Base-by-base conservation (phyloP, 257 asterid species). In the Capsicum chinense region DNA sequence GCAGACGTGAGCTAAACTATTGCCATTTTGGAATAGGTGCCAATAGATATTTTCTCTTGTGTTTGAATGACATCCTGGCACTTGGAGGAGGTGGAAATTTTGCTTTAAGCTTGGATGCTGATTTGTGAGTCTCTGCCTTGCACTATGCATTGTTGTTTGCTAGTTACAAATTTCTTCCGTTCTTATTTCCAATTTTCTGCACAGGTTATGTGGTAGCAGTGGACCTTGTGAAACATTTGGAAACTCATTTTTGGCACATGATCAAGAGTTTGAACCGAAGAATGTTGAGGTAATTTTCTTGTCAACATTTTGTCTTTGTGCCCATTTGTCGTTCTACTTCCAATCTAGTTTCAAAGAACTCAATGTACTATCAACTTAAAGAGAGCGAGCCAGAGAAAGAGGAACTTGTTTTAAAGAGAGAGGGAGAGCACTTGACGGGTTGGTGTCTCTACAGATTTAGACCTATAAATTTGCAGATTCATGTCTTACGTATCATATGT, bases 221-320 rank as follows among this genome's bases (percentile, higher is more conserved):
- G 98, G 99, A 62, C 93, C 97, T 56, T 92, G 97, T 82, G 99
- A 96, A 85, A 96, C 99, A 86, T 96, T 92, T 87, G 99, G 99
- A 82, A 96, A 92, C 90, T 64, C 86, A 57, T 92, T 98, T 84
- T 90, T 96, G 90, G 98, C 98, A 79, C 92, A 93, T 89, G 93
- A 94, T 68, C 90, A 90, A 56, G 99, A 93, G 85, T 96, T 96
- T 85, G 97, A 93, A 70, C 56, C 91, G 84, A 94, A 88, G 93
- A 90, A 93, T 86, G 95, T 96, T 26, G 99, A 96, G 99, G 99
- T 93, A 86, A 42, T 85, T 60, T 86, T 67, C 17, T 44, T 26
- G 56, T 16, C 76, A 12, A 13, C 47, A 1, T 44, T 1, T 52
- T 0, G 15, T 52, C 81, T 76, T 19, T 26, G 47, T 52, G 47